phyloP scores from a whole-genome alignment of 2,329 filamentous ascomycete species.

The Calonectria pseudoreteaudii region DNA sequence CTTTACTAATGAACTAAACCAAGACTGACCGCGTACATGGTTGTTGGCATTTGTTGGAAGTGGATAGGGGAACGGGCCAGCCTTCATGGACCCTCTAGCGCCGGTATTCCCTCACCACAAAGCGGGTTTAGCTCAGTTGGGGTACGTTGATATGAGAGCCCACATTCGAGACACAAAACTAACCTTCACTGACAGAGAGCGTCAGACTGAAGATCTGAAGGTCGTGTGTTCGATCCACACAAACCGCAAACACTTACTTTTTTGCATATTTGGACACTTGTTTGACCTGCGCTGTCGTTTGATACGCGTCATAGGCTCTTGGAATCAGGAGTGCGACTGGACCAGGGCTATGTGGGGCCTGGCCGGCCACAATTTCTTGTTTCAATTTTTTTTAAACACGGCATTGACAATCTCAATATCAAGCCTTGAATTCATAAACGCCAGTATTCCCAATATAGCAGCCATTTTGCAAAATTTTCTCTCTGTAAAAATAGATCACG shows the following conservation, averaged over 20 bases:
- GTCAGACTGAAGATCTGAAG: constrained; percentile 5
- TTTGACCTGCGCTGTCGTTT: neutral
- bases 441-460: neutral
- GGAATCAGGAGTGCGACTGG: too few relatives aligned
- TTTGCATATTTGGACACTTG: neutral
- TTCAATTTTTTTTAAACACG: neutral
- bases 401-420: neutral
- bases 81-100: neutral
- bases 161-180: neutral
- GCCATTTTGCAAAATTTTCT: neutral
- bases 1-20: constrained; percentile 36
- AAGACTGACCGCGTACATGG: neutral
- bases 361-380: neutral
- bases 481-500: too few relatives aligned
- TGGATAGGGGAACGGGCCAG: neutral
- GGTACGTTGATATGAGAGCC: neutral
- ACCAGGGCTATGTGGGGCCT: neutral
- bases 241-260: neutral
- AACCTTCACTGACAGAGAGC: neutral
- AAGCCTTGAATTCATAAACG: neutral
- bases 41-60: neutral
- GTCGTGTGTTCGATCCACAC: constrained; percentile 3
- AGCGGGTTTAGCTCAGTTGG: constrained; percentile 9
- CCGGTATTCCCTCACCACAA: neutral
- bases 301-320: neutral